Evolutionary conservation across 1,284 basidiomycete species (phyloP).

Genomic region (Pterula multifida): DNA sequence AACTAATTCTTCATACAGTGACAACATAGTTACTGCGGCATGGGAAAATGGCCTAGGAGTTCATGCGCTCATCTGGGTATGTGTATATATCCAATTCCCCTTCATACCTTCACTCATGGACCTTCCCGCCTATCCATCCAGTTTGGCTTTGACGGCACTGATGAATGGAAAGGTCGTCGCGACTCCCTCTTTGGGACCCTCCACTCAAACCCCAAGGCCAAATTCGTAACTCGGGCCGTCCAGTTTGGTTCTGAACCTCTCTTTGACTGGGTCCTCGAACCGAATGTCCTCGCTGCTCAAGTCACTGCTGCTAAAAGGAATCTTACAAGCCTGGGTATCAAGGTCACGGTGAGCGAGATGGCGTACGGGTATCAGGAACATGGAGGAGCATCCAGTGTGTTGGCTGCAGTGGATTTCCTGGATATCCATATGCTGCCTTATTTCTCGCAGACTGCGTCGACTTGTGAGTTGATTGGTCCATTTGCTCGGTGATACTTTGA

Average conservation of each 20-base stretch:
- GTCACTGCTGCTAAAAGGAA: slow-evolving; percentile 37
- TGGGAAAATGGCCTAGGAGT: slow-evolving; percentile 60
- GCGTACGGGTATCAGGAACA: slow-evolving; percentile 23
- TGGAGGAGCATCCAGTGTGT: slow-evolving; percentile 42
- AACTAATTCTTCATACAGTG: slow-evolving; percentile 21
- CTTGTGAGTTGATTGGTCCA: too few species aligned
- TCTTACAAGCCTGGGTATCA: slow-evolving; percentile 34
- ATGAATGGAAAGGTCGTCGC: slow-evolving; percentile 43
- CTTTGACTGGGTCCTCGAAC: slow-evolving; percentile 16
- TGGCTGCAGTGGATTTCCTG: slow-evolving; percentile 54
- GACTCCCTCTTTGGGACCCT: slow-evolving; percentile 43
- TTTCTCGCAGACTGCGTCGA: slow-evolving; percentile 48
- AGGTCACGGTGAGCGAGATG: slow-evolving; percentile 1
- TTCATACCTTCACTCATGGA: neutral
- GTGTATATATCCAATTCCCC: neutral
- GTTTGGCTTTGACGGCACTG: slow-evolving; percentile 51
- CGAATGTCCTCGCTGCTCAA: slow-evolving; percentile 40
- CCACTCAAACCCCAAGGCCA: slow-evolving; percentile 50
- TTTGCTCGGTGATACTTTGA: neutral
- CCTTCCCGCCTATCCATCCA: too few species aligned
- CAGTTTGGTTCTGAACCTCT: slow-evolving; percentile 71
- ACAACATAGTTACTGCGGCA: slow-evolving; percentile 61
- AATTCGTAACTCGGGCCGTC: slow-evolving; percentile 53
- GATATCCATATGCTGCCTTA: slow-evolving; percentile 69
- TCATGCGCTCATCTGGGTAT: slow-evolving; percentile 30